Percentiles rank a stretch among this genome's conserved stretches.
Evolutionary conservation across 345 rosid genomes (phyloP).

Genomic region (Eutrema yunnanense): DNA sequence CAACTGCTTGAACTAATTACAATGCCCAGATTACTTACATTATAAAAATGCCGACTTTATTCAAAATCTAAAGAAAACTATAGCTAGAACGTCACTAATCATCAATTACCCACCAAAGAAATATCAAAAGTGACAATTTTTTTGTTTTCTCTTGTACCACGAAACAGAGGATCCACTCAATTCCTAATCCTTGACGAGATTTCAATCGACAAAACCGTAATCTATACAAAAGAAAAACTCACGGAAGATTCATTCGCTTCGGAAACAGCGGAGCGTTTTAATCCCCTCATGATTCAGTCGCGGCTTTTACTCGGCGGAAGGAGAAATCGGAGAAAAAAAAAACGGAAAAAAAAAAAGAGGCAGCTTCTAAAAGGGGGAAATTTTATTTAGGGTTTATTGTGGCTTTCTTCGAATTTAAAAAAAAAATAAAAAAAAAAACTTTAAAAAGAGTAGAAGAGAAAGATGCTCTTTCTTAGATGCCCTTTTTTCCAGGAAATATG

Average conservation of each 20-base stretch:
- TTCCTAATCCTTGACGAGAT: constrained; percentile 11
- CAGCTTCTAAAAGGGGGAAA: constrained; percentile 2
- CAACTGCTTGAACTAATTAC: background rate
- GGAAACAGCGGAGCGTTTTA: constrained; percentile 59
- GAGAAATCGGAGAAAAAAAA: background rate
- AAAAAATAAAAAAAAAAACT: background rate
- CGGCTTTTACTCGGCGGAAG: constrained; percentile 5
- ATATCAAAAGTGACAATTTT: background rate
- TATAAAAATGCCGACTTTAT: constrained; percentile 1
- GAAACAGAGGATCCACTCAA: constrained; percentile 1
- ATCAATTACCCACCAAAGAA: background rate
- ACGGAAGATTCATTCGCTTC: constrained; percentile 55
- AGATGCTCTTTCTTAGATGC: constrained; percentile 1
- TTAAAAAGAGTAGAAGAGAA: constrained; percentile 1
- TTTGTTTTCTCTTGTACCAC: background rate
- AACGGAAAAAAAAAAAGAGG: background rate
- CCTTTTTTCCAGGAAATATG: background rate
- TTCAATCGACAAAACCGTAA: background rate
- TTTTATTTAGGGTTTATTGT: constrained; percentile 38
- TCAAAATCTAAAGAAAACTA: background rate
- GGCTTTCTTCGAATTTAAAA: background rate
- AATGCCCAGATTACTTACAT: constrained; percentile 2
- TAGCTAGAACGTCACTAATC: background rate
- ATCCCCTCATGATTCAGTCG: constrained; percentile 47
- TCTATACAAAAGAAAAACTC: constrained; percentile 26